phyloP scores from a whole-genome alignment of 106 monocot genomes.

The Dendrobium catenatum region DNA sequence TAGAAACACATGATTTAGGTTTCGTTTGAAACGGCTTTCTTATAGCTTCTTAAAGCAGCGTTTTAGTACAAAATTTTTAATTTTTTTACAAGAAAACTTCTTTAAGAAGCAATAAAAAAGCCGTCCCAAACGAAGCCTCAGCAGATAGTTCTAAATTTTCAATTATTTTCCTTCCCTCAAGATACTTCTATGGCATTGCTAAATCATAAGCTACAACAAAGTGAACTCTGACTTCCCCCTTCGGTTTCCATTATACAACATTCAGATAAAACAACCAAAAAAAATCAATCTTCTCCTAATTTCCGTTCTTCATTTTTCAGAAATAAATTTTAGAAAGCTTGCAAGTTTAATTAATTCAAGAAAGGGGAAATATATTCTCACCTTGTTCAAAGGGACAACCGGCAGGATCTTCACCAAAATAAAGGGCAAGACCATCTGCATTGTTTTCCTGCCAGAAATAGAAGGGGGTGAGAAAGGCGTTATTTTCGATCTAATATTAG shows the following conservation, averaged over 20 bases:
- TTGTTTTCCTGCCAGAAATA: constrained; percentile 47
- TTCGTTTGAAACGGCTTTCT: no score
- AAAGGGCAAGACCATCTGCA: constrained; percentile 58
- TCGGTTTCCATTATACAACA: no score
- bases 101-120: no score
- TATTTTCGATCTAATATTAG: not conserved
- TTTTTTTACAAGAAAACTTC: no score
- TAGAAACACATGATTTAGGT: no score
- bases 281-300: not conserved
- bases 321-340: not conserved
- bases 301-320: not conserved
- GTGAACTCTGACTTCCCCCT: not conserved
- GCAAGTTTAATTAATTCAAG: not conserved
- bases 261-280: no score
- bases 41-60: no score
- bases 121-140: no score
- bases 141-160: not conserved
- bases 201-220: not conserved
- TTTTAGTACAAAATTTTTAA: no score
- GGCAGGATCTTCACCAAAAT: constrained; percentile 89
- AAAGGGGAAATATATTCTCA: constrained; percentile 7
- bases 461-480: not conserved
- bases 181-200: not conserved
- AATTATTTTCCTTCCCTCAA: not conserved
- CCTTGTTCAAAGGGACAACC: constrained; percentile 85